These are phyloP conservation scores for Rhizoctonia solani DNA, from an alignment of 1,284 basidiomycete genomes.

Conservation along the genomic window DNA sequence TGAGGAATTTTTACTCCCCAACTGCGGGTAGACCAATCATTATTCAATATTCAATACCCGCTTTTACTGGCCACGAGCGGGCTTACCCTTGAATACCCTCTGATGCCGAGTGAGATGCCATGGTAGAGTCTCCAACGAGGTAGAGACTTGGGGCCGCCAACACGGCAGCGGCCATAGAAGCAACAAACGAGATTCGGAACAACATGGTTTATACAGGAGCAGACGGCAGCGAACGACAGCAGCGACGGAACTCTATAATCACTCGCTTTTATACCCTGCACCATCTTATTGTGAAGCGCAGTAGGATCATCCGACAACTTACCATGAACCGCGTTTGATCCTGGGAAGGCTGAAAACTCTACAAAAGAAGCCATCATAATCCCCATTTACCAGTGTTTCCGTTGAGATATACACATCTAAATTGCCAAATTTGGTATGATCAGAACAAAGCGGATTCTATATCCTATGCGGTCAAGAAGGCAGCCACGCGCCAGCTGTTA, in stretches of 20 bases:
- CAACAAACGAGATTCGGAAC: not conserved
- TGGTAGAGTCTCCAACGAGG: constrained; percentile 55
- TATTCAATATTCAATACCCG: not conserved
- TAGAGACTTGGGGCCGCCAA: constrained; percentile 46
- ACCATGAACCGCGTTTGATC: not conserved
- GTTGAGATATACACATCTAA: not conserved
- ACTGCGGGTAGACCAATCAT: constrained; percentile 42
- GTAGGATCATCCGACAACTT: not conserved
- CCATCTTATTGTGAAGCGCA: not conserved
- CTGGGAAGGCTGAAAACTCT: not conserved
- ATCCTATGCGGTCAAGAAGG: not conserved
- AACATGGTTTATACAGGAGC: constrained; percentile 1
- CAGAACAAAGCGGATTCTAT: not conserved
- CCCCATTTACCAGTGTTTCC: constrained; percentile 2
- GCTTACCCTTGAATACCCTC: constrained; percentile 38
- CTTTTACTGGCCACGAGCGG: not conserved
- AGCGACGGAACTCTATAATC: not conserved
- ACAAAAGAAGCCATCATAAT: not conserved
- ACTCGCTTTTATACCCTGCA: not conserved
- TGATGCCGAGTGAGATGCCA: constrained; percentile 43
- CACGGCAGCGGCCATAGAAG: constrained; percentile 3
- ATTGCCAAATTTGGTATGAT: not conserved
- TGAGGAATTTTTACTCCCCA: constrained; percentile 53
- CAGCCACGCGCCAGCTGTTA: not conserved
- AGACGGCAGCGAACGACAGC: not conserved